A percentile compares a stretch with the other conserved stretches of the same genome.
phyloP scores from a whole-genome alignment of 371 early-diverging fungal genomes.

The Paraphysoderma sedebokerense region DNA sequence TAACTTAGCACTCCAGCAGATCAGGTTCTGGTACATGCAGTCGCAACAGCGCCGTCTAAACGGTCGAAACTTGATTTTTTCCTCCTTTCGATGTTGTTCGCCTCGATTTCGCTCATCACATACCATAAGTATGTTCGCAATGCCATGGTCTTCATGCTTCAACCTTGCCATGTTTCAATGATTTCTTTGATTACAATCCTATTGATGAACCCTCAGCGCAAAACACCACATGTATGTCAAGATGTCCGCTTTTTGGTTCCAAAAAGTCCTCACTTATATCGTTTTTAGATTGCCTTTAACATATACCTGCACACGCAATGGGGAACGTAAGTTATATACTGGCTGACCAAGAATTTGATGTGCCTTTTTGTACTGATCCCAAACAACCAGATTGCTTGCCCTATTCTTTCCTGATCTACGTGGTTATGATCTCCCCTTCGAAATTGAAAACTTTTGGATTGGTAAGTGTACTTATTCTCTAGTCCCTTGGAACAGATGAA shows the following conservation, averaged over 20 bases:
- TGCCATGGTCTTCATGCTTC: constrained; percentile 31
- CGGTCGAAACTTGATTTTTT: constrained; percentile 17
- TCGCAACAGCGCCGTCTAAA: not conserved
- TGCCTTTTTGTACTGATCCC: too few species aligned
- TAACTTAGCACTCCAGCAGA: not conserved
- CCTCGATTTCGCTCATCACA: constrained; percentile 22
- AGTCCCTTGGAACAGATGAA: not conserved
- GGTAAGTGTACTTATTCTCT: constrained; percentile 14
- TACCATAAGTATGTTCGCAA: constrained; percentile 27
- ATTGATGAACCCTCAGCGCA: constrained; percentile 4
- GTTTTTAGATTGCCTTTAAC: constrained; percentile 23
- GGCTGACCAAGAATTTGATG: too few species aligned
- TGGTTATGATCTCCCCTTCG: constrained; percentile 27
- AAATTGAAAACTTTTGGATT: constrained; percentile 38
- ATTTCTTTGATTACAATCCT: constrained; percentile 27
- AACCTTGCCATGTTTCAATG: constrained; percentile 45
- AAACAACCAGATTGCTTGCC: constrained; percentile 21
- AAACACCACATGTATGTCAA: not conserved
- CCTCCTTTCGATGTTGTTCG: constrained; percentile 15
- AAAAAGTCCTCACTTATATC: not conserved
- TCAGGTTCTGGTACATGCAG: not conserved
- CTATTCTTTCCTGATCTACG: constrained; percentile 34
- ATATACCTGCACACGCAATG: constrained; percentile 41
- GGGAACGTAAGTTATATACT: constrained; percentile 20
- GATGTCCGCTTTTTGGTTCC: not conserved